phyloP scores from a whole-genome alignment of 371 early-diverging fungal species.

The Lichtheimia hyalospora region DNA sequence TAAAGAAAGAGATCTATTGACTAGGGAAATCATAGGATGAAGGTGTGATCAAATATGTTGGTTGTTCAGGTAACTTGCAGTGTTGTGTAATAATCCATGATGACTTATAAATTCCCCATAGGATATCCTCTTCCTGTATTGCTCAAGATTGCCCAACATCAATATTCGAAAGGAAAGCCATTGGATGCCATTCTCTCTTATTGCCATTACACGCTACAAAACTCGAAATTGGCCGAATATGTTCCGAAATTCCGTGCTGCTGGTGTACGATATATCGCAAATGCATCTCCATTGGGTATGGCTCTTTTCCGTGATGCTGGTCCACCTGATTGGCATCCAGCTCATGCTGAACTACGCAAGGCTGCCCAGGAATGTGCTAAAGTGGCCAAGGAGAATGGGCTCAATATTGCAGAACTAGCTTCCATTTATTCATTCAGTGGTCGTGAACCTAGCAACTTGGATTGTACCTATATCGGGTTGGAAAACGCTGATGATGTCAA shows the following conservation, averaged over 20 bases:
- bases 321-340: slow-evolving; percentile 81
- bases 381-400: slow-evolving; percentile 32
- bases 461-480: slow-evolving; percentile 69
- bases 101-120: slow-evolving; percentile 4
- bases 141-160: slow-evolving; percentile 65
- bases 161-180: slow-evolving; percentile 57
- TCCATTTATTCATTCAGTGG: slow-evolving; percentile 64
- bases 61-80: slow-evolving; percentile 60
- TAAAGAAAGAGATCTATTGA: not conserved
- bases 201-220: slow-evolving; percentile 76
- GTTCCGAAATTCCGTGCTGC: slow-evolving; percentile 53
- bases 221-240: slow-evolving; percentile 59
- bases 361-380: slow-evolving; percentile 54
- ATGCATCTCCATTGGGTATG: slow-evolving; percentile 82
- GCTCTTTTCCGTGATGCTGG: slow-evolving; percentile 62
- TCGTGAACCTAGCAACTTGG: slow-evolving; percentile 39
- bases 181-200: slow-evolving; percentile 74
- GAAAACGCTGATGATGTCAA: slow-evolving; percentile 62
- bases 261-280: slow-evolving; percentile 64
- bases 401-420: slow-evolving; percentile 62
- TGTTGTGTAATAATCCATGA: not conserved
- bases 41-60: slow-evolving; percentile 70
- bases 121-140: slow-evolving; percentile 73
- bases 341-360: slow-evolving; percentile 51
- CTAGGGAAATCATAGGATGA: slow-evolving; percentile 28